Conservation (phyloP, 1,284 basidiomycete genomes). For the Fistulina hepatica region DNA sequence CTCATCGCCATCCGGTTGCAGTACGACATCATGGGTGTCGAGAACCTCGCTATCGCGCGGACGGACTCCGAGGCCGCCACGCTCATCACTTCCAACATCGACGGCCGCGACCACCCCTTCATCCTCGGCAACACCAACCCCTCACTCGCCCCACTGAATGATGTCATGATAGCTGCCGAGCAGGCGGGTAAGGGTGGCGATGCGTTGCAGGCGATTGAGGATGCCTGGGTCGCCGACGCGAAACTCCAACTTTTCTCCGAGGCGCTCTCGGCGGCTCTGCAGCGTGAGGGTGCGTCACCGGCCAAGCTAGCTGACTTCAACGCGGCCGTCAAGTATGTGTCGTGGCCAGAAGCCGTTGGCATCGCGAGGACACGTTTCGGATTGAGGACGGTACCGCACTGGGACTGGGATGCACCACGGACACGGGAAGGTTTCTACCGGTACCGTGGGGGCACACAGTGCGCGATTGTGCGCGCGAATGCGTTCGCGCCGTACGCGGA, state of each 20-base stretch:
- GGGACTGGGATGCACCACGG: slow-evolving; percentile 91
- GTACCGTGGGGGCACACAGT: slow-evolving; percentile 94
- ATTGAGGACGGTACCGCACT: slow-evolving; percentile 62
- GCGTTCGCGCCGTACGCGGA: slow-evolving; percentile 94
- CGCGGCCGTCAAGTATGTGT: slow-evolving; percentile 50
- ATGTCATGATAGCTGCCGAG: slow-evolving; percentile 81
- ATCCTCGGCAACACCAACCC: slow-evolving; percentile 89
- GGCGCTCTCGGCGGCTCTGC: slow-evolving; percentile 64
- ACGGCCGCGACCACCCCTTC: slow-evolving; percentile 93
- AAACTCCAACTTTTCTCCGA: slow-evolving; percentile 73
- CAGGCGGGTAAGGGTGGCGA: slow-evolving; percentile 68
- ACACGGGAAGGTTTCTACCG: slow-evolving; percentile 96
- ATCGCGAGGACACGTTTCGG: slow-evolving; percentile 79
- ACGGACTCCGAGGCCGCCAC: slow-evolving; percentile 92
- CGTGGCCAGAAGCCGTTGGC: slow-evolving; percentile 58
- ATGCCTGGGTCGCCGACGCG: slow-evolving; percentile 74
- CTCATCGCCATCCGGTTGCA: slow-evolving; percentile 66
- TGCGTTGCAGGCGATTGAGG: slow-evolving; percentile 79
- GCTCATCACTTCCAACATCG: slow-evolving; percentile 93
- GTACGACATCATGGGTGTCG: slow-evolving; percentile 54
- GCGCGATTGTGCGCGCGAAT: slow-evolving; percentile 85
- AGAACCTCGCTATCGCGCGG: slow-evolving; percentile 63
- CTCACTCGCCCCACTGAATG: slow-evolving; percentile 55
- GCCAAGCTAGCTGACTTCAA: slow-evolving; percentile 47
- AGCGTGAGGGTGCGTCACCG: slow-evolving; percentile 45